Evolutionary conservation across 305 asterid species (phyloP).

Genomic region (Solanum aculeatissimum): DNA sequence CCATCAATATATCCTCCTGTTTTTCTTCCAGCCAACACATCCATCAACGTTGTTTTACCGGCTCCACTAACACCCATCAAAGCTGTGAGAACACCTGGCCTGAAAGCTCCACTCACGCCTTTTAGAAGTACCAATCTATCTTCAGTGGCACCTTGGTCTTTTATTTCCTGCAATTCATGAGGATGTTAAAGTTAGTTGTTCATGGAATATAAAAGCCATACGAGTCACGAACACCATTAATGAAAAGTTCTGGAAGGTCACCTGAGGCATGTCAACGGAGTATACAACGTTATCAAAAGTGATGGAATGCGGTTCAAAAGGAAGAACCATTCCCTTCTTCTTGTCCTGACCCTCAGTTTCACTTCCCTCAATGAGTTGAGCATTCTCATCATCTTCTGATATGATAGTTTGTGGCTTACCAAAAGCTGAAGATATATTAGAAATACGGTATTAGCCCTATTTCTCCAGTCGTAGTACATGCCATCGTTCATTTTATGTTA

Average conservation of each 20-base stretch:
- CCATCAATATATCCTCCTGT: conserved; percentile 68
- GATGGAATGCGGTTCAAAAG: conserved; percentile 60
- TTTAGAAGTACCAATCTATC: conserved; percentile 46
- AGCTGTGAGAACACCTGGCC: conserved; percentile 82
- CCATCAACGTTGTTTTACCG: conserved; percentile 75
- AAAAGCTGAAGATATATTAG: conserved; percentile 23
- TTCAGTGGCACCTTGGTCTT: conserved; percentile 36
- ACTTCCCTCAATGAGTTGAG: neutral
- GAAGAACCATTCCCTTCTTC: conserved; percentile 55
- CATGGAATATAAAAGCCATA: neutral
- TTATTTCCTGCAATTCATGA: conserved; percentile 45
- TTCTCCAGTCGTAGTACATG: neutral
- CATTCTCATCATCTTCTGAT: conserved; percentile 6
- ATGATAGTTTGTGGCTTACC: conserved; percentile 22
- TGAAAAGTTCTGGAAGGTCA: neutral
- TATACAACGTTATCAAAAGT: conserved; percentile 50
- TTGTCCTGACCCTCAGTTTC: neutral
- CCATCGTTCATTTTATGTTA: neutral
- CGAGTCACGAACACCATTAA: neutral
- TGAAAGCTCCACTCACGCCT: conserved; percentile 66
- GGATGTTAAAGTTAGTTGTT: neutral
- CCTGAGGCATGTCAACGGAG: conserved; percentile 60
- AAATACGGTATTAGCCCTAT: neutral
- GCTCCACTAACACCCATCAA: conserved; percentile 84
- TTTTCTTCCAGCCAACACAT: conserved; percentile 66